Evolutionary conservation across 805 yeast genomes (phyloP).

Genomic region (Suhomyces vadensis): DNA sequence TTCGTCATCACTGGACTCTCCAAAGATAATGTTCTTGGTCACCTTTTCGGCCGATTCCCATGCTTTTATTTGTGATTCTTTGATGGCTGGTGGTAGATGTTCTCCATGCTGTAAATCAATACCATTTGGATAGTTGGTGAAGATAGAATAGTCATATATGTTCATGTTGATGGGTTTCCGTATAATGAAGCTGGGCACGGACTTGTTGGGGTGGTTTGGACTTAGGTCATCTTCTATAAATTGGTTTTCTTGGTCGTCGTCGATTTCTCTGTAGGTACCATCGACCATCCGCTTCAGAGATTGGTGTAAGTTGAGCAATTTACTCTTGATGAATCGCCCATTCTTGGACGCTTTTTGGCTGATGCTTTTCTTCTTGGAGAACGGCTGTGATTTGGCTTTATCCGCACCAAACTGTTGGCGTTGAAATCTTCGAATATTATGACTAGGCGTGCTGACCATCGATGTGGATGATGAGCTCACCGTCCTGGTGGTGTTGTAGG

Average conservation of each 20-base stretch:
- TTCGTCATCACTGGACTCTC: constrained; percentile 25
- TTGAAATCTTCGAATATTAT: constrained; percentile 37
- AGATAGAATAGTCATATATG: constrained; percentile 40
- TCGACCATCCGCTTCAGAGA: constrained; percentile 28
- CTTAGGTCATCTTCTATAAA: constrained; percentile 11
- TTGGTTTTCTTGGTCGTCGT: constrained; percentile 4
- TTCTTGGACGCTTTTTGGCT: constrained; percentile 21
- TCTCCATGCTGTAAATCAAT: constrained; percentile 17
- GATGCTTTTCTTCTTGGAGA: constrained; percentile 10
- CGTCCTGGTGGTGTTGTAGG: constrained; percentile 28
- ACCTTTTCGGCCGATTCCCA: constrained; percentile 48
- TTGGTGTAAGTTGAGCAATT: constrained; percentile 40
- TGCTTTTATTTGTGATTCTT: constrained; percentile 43
- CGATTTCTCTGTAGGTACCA: constrained; percentile 1
- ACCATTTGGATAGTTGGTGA: constrained; percentile 23
- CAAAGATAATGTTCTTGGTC: constrained; percentile 37
- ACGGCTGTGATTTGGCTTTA: constrained; percentile 7
- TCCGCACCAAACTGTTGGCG: constrained; percentile 18
- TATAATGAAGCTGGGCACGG: constrained; percentile 28
- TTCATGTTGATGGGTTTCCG: constrained; percentile 34
- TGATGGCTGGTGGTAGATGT: constrained; percentile 34
- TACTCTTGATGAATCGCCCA: constrained; percentile 34
- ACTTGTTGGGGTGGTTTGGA: constrained; percentile 17
- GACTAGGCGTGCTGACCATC: constrained; percentile 44
- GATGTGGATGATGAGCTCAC: constrained; percentile 40